Percentiles rank a stretch among this genome's conserved stretches.
These are phyloP conservation scores for Mesembryanthemum crystallinum DNA, from an alignment of 148 eudicot species.

Conservation along the genomic window DNA sequence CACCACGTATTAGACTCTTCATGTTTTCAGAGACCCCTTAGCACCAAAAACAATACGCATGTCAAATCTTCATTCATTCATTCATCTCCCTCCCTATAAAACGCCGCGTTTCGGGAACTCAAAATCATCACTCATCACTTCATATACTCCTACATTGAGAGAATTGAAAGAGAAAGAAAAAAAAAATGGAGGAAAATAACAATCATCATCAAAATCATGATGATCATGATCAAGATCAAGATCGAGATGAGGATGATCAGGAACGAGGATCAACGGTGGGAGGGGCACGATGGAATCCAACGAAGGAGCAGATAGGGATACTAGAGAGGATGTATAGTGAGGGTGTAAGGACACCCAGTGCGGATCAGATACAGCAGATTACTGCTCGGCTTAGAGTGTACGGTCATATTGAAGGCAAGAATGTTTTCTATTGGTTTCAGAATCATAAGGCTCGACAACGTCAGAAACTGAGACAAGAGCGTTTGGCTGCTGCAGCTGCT, in stretches of 20 bases:
- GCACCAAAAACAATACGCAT: slow-evolving; percentile 79
- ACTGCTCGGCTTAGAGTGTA: slow-evolving; percentile 47
- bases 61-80: slow-evolving; percentile 26
- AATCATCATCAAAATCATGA: not conserved
- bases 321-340: slow-evolving; percentile 60
- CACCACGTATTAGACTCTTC: slow-evolving; percentile 15
- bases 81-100: not conserved
- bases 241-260: not conserved
- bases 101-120: too few relatives aligned
- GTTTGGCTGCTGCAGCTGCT: slow-evolving; percentile 16
- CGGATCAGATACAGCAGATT: slow-evolving; percentile 81
- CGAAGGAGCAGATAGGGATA: slow-evolving; percentile 75
- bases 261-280: slow-evolving; percentile 34
- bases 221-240: not conserved
- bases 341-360: slow-evolving; percentile 73
- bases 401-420: slow-evolving; percentile 90
- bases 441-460: slow-evolving; percentile 94
- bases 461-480: slow-evolving; percentile 73
- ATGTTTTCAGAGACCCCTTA: slow-evolving; percentile 71
- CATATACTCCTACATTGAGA: too few relatives aligned
- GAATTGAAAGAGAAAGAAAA: not conserved
- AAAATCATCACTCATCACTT: too few relatives aligned
- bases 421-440: slow-evolving; percentile 96
- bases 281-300: slow-evolving; percentile 74
- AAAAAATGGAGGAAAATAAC: slow-evolving; percentile 14